Evolutionary conservation across 768 basidiomycete genomes (phyloP).

Genomic region (Phylloporus arenicola): DNA sequence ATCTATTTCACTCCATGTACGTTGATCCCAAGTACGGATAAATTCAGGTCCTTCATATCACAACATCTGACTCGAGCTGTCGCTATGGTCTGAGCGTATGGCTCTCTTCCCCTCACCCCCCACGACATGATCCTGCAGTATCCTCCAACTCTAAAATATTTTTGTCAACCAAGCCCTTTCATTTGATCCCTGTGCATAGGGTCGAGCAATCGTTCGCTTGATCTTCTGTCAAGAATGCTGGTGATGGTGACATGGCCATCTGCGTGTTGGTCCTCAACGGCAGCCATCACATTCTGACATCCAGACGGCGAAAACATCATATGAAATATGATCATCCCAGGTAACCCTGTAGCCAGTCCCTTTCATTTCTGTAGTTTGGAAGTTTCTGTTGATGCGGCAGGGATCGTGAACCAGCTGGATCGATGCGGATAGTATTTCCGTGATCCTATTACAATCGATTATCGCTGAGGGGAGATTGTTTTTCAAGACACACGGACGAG

Average conservation of each 20-base stretch:
- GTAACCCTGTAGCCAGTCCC: neutral
- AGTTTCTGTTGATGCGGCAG: neutral
- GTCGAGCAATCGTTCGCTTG: neutral
- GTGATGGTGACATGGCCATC: neutral
- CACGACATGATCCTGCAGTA: neutral
- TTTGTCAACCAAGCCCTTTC: neutral
- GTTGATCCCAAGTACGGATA: conserved; percentile 17
- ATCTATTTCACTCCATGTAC: conserved; percentile 9
- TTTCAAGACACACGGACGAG: neutral
- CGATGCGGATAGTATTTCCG: neutral
- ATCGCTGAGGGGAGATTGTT: neutral
- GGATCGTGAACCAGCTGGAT: neutral
- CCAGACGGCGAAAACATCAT: neutral
- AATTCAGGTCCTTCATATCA: conserved; percentile 23
- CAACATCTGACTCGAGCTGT: conserved; percentile 2
- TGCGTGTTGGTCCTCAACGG: neutral
- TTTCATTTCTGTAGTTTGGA: neutral
- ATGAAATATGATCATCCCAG: neutral
- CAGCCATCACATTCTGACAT: neutral
- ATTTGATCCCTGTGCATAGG: neutral
- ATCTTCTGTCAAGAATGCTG: neutral
- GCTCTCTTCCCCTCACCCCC: neutral
- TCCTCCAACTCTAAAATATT: neutral
- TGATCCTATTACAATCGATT: neutral
- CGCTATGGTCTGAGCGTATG: neutral